Evolutionary conservation across 225 moss, liverwort and hornwort species (phyloP), one percentile per base, ranked within the genome.

Genomic region (Lunularia cruciata): DNA sequence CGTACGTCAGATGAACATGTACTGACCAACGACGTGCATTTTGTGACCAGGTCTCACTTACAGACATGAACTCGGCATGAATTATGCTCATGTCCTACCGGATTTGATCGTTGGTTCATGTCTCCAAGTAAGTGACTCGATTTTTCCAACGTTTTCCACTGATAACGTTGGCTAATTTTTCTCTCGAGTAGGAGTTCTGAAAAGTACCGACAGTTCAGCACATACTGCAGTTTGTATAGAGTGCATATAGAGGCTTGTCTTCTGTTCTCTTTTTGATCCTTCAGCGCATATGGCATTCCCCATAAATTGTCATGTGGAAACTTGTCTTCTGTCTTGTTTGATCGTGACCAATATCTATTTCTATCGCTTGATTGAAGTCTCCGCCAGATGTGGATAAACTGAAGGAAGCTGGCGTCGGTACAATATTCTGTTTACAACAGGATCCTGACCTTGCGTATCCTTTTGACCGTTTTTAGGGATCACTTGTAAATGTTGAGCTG

Each of bases 41-140:
- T 48, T 78, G 42, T 45, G 48, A 68, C 72, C 89, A 85, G 90
- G 76, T 72, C 77, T 96, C 26, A 90, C 90, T 53, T 96, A 96
- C 78, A 86, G 96, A 73, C 96, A 96, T 71, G 96, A 96, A 39
- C 81, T 96, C 25, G 96, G 96, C 33, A 96, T 96, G 96, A 92
- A 92, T 65, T 96, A 85, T 73, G 86, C 86, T 25, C 73, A 79
- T 72, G 96, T 96, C 7, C 78, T 96, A 30, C 87, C 92, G 26
- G 90, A 92, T 65, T 86, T 96, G 62, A 90, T 92, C 31, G 96
- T 96, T 52, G 96, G 96, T 39, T 96, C 96, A 13, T 96, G 96
- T 77, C 92, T 88, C 53, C 96, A 96, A 86, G 91, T 92, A 75
- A 25, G 81, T 73, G 27, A 54, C 35, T 32, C 51, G 3, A n/a